Evolutionary conservation across 441 rosid species (phyloP), one percentile per base, ranked within the genome.

Genomic region (Populus trichocarpa): DNA sequence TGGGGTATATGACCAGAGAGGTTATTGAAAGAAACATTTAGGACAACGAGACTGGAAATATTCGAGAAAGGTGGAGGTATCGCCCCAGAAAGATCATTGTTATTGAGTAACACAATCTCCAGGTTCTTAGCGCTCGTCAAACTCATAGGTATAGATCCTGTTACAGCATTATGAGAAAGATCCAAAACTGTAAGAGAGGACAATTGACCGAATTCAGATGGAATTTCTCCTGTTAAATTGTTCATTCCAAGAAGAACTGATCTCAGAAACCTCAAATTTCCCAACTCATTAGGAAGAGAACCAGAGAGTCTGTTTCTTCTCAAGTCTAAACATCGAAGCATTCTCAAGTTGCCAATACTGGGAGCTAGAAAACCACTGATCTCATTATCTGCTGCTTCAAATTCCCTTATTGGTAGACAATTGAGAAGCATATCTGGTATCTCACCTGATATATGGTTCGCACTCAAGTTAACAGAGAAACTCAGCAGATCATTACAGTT

Each of bases 11-110:
- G 77, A 72, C 95, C 92, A 22, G 91, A 87, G 72, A 91, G 86
- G 64, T 91, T 85, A 77, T 91, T 91, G 82, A 85, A 89, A 35
- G 95, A 88, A 69, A 89, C 83, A 79, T 89, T 80, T 46, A 91
- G 80, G 22, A 76, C 66, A 69, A 81, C 77, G 26, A 91, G 91
- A 72, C 63, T 77, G 30, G 75, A 65, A 73, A 91, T 87, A 73
- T 53, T 78, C n/a, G 91, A 83, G 72, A 91, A 85, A 74, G 90
- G 85, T 8, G 76, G 20, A 20, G 95, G 92, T 80, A 91, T 86
- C 77, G 86, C 86, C 10, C 93, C 95, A 70, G 87, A 86, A 70
- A 91, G 90, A 72, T 26, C 30, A 75, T 91, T 91, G 80, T 81
- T 84, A 81, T 84, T 84, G 26, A 91, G 92, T 53, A 83, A 76